Evolutionary conservation across 2,329 filamentous ascomycete genomes (phyloP).

Genomic region (Ophiostoma ulmi): DNA sequence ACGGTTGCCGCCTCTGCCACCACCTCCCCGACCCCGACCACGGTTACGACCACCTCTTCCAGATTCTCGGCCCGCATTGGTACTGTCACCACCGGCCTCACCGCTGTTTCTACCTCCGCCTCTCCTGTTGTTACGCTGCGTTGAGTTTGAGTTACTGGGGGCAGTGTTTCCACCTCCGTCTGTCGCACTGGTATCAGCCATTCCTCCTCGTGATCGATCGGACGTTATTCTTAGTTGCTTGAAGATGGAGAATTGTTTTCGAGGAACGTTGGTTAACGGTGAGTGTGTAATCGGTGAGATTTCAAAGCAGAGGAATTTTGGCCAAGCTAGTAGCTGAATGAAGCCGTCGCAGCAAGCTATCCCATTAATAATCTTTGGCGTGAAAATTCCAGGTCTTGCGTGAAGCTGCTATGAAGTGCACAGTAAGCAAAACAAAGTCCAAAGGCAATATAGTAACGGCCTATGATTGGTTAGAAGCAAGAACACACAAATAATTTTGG

Average conservation of each 20-base stretch:
- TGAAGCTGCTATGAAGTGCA: neutral
- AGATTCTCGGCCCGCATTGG: slow-evolving; percentile 33
- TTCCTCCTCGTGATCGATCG: neutral
- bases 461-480: neutral
- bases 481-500: slow-evolving; percentile 1
- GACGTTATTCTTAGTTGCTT: too few relatives aligned
- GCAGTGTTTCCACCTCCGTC: neutral
- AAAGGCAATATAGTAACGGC: neutral
- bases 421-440: neutral
- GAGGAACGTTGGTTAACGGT: neutral
- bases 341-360: neutral
- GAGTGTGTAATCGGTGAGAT: neutral
- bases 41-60: slow-evolving; percentile 38
- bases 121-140: slow-evolving; percentile 8
- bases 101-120: neutral
- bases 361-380: neutral
- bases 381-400: neutral
- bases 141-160: neutral
- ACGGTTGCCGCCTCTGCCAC: slow-evolving; percentile 32
- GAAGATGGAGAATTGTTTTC: neutral
- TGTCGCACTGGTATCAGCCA: slow-evolving; percentile 2
- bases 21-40: slow-evolving; percentile 7
- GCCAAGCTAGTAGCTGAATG: neutral
- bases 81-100: slow-evolving; percentile 9
- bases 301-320: too few relatives aligned